These are phyloP conservation scores for Sugiyamaella valdiviana DNA, from an alignment of 805 yeast genomes.

Conservation along the genomic window DNA sequence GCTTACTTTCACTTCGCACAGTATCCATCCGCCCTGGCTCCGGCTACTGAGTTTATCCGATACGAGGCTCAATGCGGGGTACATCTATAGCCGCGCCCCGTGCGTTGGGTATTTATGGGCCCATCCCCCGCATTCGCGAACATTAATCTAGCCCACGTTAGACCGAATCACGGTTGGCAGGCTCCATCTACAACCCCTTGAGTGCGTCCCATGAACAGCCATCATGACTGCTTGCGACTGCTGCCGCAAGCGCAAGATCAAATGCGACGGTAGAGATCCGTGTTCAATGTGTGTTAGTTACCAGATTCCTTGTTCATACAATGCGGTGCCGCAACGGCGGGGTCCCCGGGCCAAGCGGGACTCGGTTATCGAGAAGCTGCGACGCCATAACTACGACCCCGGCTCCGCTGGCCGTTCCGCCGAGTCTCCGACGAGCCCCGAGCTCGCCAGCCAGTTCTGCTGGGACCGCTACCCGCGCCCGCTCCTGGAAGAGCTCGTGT, in stretches of 20 bases:
- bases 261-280: slow-evolving; percentile 12
- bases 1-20: too few species aligned
- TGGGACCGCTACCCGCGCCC: slow-evolving; percentile 9
- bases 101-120: neutral
- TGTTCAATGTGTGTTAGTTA: slow-evolving; percentile 9
- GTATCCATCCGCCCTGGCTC: too few species aligned
- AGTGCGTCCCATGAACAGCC: too few species aligned
- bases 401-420: neutral
- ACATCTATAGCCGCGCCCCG: neutral
- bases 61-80: neutral
- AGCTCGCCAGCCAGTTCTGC: neutral
- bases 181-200: too few species aligned
- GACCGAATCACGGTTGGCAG: too few species aligned
- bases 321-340: slow-evolving; percentile 5
- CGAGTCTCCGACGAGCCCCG: neutral
- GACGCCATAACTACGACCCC: neutral
- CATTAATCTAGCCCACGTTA: too few species aligned
- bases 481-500: slow-evolving; percentile 8
- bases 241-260: slow-evolving; percentile 14
- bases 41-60: neutral
- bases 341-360: slow-evolving; percentile 14
- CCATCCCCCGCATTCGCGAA: neutral
- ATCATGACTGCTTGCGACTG: slow-evolving; percentile 14
- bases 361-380: slow-evolving; percentile 13
- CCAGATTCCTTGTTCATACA: slow-evolving; percentile 12